Base-by-base conservation (phyloP, 352 stramenopile genomes). In the Globisporangium emineosum region DNA sequence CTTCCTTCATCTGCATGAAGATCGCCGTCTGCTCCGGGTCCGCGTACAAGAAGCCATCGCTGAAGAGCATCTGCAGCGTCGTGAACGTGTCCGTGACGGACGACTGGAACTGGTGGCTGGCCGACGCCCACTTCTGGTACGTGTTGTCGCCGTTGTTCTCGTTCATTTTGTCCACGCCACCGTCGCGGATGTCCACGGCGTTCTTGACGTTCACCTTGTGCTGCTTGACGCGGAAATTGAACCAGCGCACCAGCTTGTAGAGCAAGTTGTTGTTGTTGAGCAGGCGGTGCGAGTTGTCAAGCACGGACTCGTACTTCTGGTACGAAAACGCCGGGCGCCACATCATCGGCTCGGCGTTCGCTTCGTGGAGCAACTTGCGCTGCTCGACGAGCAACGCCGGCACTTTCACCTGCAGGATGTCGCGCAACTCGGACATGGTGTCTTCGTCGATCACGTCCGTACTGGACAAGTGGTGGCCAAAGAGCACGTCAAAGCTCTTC, bases 1-100 rank as follows among this genome's bases (percentile, higher is more conserved):
- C 86, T 57, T 94, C 83, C 59, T 94, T 94, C 75, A 94, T 94
- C 64, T 94, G 86, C 86, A 94, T 91, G 64, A 93, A 94, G 57
- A 94, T 69, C 13, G 86, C 86, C 0, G 86, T 94, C 52, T 94
- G 80, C 23, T 94, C 86, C 27, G 81, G 77, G 35, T 94, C 80
- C 0, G 86, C 80, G 66, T 92, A 94, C 49, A 83, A 57, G 58
- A 94, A 94, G 3, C 76, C 73, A 12, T 92, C 81, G 27, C 83
- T 72, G 54, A 94, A 94, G 5, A 94, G 72, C 65, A 83, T 76
- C 42, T 89, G 67, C 35, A 94, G 64, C 17, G 86, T 94, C 32
- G 83, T 68, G 59, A 94, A 94, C 1, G 79, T 84, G 30, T 94
- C 83, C 8, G 66, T 72, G 5, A 91, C 74, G 3, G 81, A 72